Evolutionary conservation across 192 early-diverging fungal species (phyloP), one percentile per base, ranked within the genome.

Genomic region (Coemansia sp.): DNA sequence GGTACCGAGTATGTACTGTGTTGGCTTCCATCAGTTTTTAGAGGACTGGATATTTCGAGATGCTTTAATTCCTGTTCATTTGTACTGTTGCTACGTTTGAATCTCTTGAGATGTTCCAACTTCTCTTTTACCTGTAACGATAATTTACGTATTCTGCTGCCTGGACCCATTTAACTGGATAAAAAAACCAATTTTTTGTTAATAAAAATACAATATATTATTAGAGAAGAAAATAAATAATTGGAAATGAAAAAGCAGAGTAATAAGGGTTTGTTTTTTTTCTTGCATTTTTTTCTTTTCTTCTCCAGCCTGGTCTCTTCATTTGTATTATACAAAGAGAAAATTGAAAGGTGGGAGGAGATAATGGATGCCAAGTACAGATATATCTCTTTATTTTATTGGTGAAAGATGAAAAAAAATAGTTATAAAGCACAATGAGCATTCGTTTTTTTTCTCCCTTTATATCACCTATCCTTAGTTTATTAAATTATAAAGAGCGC

Each of bases 141-240:
- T n/a, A 72, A 30, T 38, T 73, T 73, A 19, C 46, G 53, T 60
- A 73, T 66, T 14, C 46, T 48, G 13, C 32, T 66, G n/a, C 53
- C 50, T 2, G 58, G 41, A 11, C 34, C 34, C 53, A 72, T 59
- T 29, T 40, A 20, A 19, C 17, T 34, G 11, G 5, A 29, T 6
- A 17, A 30, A 32, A 32, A 22, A 34, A 30, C 19, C 18, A 47
- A 47, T 32, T 23, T 18, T 32, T 32, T 32, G 30, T 32, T 32
- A 32, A 32, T 8, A 32, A 11, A 32, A 32, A 32, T 32, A 32
- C 5, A 8, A 32, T 32, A 32, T 32, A 32, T 5, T 32, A 11
- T 32, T 11, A 32, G 11, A 32, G 30, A 32, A 32, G 11, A 32
- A 32, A 32, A 8, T 32, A 32, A 8, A 32, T 32, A 32, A 32